A percentile compares a stretch with the other conserved stretches of the same genome.
These are phyloP conservation scores for Leccinum subtestaceum DNA, from an alignment of 768 basidiomycete species.

Conservation along the genomic window DNA sequence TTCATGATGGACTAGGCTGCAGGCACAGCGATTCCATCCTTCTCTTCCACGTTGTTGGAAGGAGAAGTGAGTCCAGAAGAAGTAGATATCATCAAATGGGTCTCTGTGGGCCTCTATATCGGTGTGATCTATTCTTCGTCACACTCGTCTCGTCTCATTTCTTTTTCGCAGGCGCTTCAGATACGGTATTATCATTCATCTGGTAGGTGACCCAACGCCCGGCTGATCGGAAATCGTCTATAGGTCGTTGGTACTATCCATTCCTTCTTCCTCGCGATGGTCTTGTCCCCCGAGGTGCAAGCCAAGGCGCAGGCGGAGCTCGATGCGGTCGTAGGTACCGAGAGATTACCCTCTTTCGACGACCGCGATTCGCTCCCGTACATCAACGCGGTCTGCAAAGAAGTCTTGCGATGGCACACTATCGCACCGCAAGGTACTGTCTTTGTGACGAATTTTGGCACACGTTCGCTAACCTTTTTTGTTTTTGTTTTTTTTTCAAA, in stretches of 20 bases:
- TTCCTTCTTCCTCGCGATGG: constrained; percentile 27
- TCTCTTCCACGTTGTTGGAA: constrained; percentile 17
- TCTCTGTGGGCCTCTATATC: constrained; percentile 6
- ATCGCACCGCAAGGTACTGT: constrained; percentile 14
- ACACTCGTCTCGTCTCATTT: background rate
- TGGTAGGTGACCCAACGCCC: background rate
- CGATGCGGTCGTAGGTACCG: constrained; percentile 21
- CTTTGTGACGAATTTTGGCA: constrained; percentile 9
- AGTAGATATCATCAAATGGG: constrained; percentile 22
- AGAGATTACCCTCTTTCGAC: constrained; percentile 18
- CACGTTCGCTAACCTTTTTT: background rate
- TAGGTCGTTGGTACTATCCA: constrained; percentile 16
- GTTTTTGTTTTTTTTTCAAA: background rate
- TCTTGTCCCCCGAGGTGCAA: constrained; percentile 24
- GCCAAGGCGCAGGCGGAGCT: constrained; percentile 26
- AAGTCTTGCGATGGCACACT: constrained; percentile 26
- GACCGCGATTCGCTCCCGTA: constrained; percentile 27
- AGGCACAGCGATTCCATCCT: constrained; percentile 17
- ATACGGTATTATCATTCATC: background rate
- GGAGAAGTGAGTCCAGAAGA: constrained; percentile 14
- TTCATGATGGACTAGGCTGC: constrained; percentile 13
- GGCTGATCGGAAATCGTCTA: background rate
- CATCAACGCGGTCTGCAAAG: constrained; percentile 24
- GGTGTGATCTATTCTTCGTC: background rate
- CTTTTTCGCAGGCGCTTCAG: background rate